These are phyloP conservation scores for Irpex lacteus DNA, from an alignment of 1,284 basidiomycete genomes.

Conservation along the genomic window DNA sequence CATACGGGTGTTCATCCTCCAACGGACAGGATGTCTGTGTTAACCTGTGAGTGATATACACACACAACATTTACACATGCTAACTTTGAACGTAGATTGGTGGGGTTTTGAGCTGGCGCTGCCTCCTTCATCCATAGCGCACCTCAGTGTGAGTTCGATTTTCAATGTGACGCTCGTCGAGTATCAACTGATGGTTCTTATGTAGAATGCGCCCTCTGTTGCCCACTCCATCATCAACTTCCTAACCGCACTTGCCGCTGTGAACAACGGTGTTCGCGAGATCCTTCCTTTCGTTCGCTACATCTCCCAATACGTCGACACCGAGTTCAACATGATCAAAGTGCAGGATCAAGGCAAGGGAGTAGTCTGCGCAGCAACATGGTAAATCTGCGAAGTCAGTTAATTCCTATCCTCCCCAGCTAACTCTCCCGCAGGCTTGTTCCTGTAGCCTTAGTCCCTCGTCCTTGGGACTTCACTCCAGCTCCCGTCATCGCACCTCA, in stretches of 20 bases:
- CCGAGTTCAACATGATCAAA: constrained; percentile 65
- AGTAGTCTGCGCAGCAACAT: constrained; percentile 81
- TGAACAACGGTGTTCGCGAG: constrained; percentile 71
- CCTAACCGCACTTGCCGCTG: constrained; percentile 63
- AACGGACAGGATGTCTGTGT: constrained; percentile 68
- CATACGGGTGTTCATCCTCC: constrained; percentile 73
- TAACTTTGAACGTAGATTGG: constrained; percentile 54
- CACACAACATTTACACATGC: not conserved
- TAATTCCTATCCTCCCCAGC: not conserved
- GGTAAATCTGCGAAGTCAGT: constrained; percentile 38
- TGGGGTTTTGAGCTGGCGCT: constrained; percentile 78
- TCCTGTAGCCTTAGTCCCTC: constrained; percentile 73
- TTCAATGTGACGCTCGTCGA: not conserved
- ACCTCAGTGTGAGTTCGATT: constrained; percentile 46
- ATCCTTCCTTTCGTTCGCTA: constrained; percentile 78
- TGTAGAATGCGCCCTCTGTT: constrained; percentile 58
- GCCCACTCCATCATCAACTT: constrained; percentile 64
- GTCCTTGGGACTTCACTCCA: constrained; percentile 71
- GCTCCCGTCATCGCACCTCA: constrained; percentile 26
- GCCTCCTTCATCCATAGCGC: constrained; percentile 61
- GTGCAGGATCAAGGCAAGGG: constrained; percentile 65
- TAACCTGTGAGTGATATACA: constrained; percentile 60
- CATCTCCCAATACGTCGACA: constrained; percentile 71
- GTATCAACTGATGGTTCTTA: not conserved
- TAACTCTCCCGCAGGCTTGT: constrained; percentile 51